Conservation (phyloP, 73 alveolate species). For the Paramecium sonneborni region DNA sequence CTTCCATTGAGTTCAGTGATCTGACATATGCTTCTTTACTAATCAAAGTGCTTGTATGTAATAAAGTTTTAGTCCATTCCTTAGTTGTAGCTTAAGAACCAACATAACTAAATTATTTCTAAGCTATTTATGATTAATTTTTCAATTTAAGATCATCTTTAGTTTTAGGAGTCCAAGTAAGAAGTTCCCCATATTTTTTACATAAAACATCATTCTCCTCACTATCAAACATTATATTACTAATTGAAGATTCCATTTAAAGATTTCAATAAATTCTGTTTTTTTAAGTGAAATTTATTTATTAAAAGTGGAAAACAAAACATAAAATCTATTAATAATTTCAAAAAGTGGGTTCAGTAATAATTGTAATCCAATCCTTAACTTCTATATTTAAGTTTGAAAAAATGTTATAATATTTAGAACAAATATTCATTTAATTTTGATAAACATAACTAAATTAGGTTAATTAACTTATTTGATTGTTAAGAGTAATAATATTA, state of each 20-base stretch:
- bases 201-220: neutral
- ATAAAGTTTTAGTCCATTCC: constrained; percentile 6
- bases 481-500: too few species aligned
- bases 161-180: neutral
- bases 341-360: neutral
- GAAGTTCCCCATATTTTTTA: neutral
- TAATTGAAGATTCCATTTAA: constrained; percentile 2
- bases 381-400: too few species aligned
- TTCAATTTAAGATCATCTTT: neutral
- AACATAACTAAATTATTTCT: neutral
- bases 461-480: too few species aligned
- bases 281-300: neutral
- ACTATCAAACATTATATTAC: neutral
- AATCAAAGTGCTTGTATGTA: neutral
- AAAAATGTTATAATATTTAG: too few species aligned
- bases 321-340: neutral
- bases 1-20: constrained; percentile 32
- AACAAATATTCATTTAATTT: too few species aligned
- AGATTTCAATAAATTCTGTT: neutral
- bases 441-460: too few species aligned
- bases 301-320: neutral
- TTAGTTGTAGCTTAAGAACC: neutral
- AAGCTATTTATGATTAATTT: neutral
- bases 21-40: neutral
- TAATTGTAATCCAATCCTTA: too few species aligned